These are phyloP conservation scores for Fusarium sacchari DNA, from an alignment of 2,329 filamentous ascomycete species.

Conservation along the genomic window DNA sequence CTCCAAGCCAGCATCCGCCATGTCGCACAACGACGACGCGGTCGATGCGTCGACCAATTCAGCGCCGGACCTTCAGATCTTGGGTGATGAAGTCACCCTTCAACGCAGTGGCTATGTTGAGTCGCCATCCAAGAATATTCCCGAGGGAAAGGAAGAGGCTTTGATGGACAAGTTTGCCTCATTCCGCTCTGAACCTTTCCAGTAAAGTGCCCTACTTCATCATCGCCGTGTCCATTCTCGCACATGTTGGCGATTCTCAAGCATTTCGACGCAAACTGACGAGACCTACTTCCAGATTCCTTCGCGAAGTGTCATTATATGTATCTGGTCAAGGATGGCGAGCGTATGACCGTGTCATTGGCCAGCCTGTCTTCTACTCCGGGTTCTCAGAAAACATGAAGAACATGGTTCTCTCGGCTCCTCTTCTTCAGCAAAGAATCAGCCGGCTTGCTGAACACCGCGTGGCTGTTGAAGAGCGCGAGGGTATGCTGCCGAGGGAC, in stretches of 20 bases:
- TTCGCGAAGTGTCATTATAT: constrained; percentile 92
- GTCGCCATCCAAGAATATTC: constrained; percentile 52
- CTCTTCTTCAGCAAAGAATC: constrained; percentile 79
- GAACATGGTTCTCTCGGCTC: constrained; percentile 76
- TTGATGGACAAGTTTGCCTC: constrained; percentile 86
- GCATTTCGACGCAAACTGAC: constrained; percentile 13
- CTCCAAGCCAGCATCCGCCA: constrained; percentile 27
- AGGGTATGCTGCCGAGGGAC: constrained; percentile 71
- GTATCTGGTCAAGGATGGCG: constrained; percentile 95
- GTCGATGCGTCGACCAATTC: constrained; percentile 52
- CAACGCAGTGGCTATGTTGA: constrained; percentile 77
- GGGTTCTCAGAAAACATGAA: constrained; percentile 95
- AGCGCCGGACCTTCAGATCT: constrained; percentile 80
- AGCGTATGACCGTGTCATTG: constrained; percentile 89
- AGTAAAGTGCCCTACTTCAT: constrained; percentile 52
- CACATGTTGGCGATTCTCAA: neutral
- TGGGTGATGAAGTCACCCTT: constrained; percentile 78
- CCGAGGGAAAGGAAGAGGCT: constrained; percentile 70
- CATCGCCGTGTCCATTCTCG: neutral
- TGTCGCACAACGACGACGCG: constrained; percentile 47
- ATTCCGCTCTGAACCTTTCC: constrained; percentile 77
- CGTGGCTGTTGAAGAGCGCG: constrained; percentile 78
- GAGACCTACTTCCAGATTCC: constrained; percentile 67
- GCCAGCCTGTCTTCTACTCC: constrained; percentile 91
- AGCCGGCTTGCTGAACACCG: constrained; percentile 79